These are phyloP conservation scores for Herpetomonas tarakana DNA, from an alignment of 208 protist genomes.

Conservation along the genomic window DNA sequence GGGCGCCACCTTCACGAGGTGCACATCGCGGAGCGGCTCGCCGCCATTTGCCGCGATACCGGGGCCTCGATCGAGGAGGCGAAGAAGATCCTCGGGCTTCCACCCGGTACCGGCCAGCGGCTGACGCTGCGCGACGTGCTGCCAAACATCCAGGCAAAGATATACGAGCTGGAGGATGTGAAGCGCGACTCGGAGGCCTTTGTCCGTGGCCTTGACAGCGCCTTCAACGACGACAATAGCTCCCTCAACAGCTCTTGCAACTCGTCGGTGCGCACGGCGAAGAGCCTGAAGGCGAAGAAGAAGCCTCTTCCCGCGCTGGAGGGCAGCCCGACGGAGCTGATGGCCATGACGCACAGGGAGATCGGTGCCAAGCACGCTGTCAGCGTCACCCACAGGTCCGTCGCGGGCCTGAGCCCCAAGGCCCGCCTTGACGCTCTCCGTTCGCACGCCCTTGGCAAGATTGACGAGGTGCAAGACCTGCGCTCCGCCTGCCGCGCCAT, in stretches of 20 bases:
- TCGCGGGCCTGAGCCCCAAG: background rate
- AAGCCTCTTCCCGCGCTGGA: constrained; percentile 41
- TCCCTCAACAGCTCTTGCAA: constrained; percentile 14
- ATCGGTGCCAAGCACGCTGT: constrained; percentile 6
- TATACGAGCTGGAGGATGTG: constrained; percentile 39
- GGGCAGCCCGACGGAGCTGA: constrained; percentile 9
- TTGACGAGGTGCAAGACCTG: constrained; percentile 51
- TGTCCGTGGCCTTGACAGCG: constrained; percentile 25
- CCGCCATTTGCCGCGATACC: constrained; percentile 27
- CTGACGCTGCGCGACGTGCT: constrained; percentile 27
- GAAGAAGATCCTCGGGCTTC: constrained; percentile 20
- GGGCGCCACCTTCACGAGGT: background rate
- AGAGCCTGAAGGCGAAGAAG: constrained; percentile 44
- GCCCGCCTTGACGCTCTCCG: constrained; percentile 13
- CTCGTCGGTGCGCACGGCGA: constrained; percentile 9
- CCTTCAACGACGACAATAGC: constrained; percentile 32
- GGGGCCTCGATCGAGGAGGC: constrained; percentile 37
- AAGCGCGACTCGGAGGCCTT: constrained; percentile 36
- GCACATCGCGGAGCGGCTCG: constrained; percentile 16
- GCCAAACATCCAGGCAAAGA: constrained; percentile 26
- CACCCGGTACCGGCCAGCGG: constrained; percentile 4
- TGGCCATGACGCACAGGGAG: constrained; percentile 24
- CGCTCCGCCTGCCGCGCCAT: constrained; percentile 20
- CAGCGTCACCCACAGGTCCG: background rate
- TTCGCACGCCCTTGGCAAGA: constrained; percentile 9